phyloP scores from a whole-genome alignment of 1,284 basidiomycete genomes.

The Tylopilus sp. region DNA sequence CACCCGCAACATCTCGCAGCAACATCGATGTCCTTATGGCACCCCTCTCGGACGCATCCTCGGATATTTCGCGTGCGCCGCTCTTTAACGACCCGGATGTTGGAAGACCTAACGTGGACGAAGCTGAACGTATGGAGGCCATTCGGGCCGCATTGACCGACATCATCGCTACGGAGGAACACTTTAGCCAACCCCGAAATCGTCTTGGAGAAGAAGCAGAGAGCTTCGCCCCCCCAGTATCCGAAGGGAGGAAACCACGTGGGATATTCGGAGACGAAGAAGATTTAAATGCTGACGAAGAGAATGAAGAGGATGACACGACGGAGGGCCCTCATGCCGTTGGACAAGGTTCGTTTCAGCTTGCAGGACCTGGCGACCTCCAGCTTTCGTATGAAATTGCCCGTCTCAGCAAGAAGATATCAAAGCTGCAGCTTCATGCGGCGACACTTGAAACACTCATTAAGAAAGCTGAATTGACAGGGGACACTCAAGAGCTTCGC shows the following conservation, averaged over 20 bases:
- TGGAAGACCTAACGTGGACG: slow-evolving; percentile 56
- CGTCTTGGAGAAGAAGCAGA: slow-evolving; percentile 12
- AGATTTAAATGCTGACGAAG: slow-evolving; percentile 35
- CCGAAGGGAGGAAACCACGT: slow-evolving; percentile 21
- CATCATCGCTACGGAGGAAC: slow-evolving; percentile 82
- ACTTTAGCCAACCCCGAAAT: slow-evolving; percentile 27
- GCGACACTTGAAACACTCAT: slow-evolving; percentile 81
- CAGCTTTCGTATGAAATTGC: slow-evolving; percentile 80
- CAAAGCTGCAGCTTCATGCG: slow-evolving; percentile 75
- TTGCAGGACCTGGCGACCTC: slow-evolving; percentile 80
- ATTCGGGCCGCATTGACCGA: slow-evolving; percentile 91
- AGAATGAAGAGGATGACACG: slow-evolving; percentile 39
- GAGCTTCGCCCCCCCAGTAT: slow-evolving; percentile 2
- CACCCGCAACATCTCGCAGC: slow-evolving; percentile 41
- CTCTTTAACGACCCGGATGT: slow-evolving; percentile 77
- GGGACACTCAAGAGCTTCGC: slow-evolving; percentile 79
- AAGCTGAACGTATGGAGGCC: slow-evolving; percentile 80
- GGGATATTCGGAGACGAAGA: slow-evolving; percentile 37
- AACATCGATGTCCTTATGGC: slow-evolving; percentile 76
- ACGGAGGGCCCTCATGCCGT: slow-evolving; percentile 43
- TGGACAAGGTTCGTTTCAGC: slow-evolving; percentile 53
- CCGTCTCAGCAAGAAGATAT: slow-evolving; percentile 69
- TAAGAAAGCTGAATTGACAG: slow-evolving; percentile 90
- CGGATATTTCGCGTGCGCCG: slow-evolving; percentile 59
- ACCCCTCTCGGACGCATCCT: slow-evolving; percentile 47